Percentiles rank a stretch among this genome's conserved stretches.
phyloP scores from a whole-genome alignment of 495 filamentous ascomycete genomes.

The Hyaloscypha variabilis region DNA sequence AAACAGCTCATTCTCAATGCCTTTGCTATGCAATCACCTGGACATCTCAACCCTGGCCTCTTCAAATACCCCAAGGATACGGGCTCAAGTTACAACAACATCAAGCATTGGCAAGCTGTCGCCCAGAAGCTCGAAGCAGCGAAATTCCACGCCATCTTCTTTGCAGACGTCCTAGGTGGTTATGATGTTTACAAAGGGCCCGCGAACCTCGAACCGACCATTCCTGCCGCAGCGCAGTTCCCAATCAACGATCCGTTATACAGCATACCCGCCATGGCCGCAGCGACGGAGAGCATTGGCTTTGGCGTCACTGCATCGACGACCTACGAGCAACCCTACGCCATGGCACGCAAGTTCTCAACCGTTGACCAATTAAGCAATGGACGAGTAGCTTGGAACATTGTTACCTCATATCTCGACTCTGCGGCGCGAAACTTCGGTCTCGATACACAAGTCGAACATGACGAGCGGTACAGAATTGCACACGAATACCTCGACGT shows the following conservation, averaged over 20 bases:
- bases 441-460: conserved; percentile 57
- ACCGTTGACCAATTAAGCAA: conserved; percentile 26
- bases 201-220: conserved; percentile 53
- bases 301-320: conserved; percentile 27
- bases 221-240: conserved; percentile 59
- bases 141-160: conserved; percentile 65
- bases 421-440: conserved; percentile 62
- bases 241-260: conserved; percentile 49
- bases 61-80: conserved; percentile 60
- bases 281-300: conserved; percentile 24
- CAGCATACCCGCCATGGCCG: conserved; percentile 24
- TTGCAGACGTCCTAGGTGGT: conserved; percentile 58
- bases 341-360: conserved; percentile 25
- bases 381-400: conserved; percentile 60
- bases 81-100: conserved; percentile 53
- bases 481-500: conserved; percentile 46
- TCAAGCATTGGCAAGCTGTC: conserved; percentile 57
- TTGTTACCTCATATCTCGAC: conserved; percentile 66
- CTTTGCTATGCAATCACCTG: conserved; percentile 48
- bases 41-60: conserved; percentile 66
- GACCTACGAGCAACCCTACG: conserved; percentile 22
- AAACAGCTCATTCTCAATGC: conserved; percentile 58
- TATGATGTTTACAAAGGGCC: conserved; percentile 66
- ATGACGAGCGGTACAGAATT: conserved; percentile 62
- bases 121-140: conserved; percentile 59